Base-by-base conservation (phyloP, 129 eudicot genomes). In the Flaveria sonorensis region DNA sequence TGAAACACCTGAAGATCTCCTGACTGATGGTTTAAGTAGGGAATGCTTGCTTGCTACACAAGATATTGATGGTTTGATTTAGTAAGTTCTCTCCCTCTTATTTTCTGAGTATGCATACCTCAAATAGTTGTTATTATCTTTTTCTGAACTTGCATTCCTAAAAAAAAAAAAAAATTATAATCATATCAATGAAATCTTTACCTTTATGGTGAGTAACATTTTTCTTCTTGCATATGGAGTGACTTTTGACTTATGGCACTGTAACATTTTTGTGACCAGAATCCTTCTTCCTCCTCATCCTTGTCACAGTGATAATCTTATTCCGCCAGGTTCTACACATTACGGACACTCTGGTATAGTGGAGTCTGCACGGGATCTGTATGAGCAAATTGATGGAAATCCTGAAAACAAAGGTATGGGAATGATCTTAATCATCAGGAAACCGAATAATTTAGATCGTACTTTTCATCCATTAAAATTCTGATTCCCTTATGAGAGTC, bases 1-100 rank as follows among this genome's bases (percentile, higher is more conserved):
- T 81, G 96, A 90, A 86, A 90, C 88, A 21, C 96, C 96, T 18
- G 96, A 90, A 77, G 96, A 90, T 81, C 84, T 90, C 21, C 73
- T 90, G 81, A 90, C 92, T 7, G 92, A 90, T 82, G 96, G 92
- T 18, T 76, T 90, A 82, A 79, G 92, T 57, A 85, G 87, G 81
- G 92, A 86, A 83, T 83, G 90, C 79, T 19, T 59, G 76, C 86
- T 90, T 56, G 77, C 83, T 48, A 13, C 79, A 24, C 84, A 90
- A 77, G 92, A 90, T 66, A 70, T 90, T 4, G 86, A 83, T 77
- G 90, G 96, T 40, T 71, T 90, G 57, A 74, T 84, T 42, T 82
- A 76, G 96, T 84, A 85, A 43, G 86, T 76, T 46, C 63, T 53
- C 71, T 78, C 20, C 28, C 72, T 15, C 67, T 16, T 47, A 36